Base-by-base conservation (phyloP, 306 rosid species). In the Inga leiocalycina region DNA sequence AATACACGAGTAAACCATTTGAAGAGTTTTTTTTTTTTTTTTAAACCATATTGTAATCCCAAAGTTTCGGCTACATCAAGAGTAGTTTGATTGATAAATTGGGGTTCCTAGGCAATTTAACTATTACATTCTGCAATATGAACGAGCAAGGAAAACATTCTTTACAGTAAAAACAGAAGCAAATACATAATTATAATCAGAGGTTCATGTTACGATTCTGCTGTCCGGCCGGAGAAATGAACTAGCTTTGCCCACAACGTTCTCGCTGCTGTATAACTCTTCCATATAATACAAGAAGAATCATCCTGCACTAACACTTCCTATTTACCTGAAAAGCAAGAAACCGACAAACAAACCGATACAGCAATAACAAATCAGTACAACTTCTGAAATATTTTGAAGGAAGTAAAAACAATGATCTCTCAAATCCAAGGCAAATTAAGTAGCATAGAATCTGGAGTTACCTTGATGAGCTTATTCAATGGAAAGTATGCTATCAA, bases 301-400 rank as follows among this genome's bases (percentile, higher is more conserved):
- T 66, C 46, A 70, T 20, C 52, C 77, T 87, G 81, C 19, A 30
- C 77, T 72, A 85, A 52, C 56, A 66, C 83, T 59, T 83, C 79
- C 76, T 86, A 78, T 79, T 59, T 83, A 86, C 90, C 93, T 91
- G 88, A 92, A 86, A 81, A 16, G 71, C 66, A 86, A 57, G 52
- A 51, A 78, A 46, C 3, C 37, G n/a, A 51, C 77, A 41, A 78
- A 4, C 5, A 77, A 59, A 56, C n/a, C 13, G 13, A 39, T 64
- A 62, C 61, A 43, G n/a, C 13, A 71, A 51, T 59, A 41, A n/a
- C 72, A 72, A 3, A 71, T 32, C 44, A 65, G 43, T 30, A 44
- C 20, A 24, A 45, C 72, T 70, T 69, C 57, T 46, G 10, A 3
- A 41, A 15, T 11, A 46, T 43, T 54, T 45, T n/a, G 6, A 59